Evolutionary conservation across 768 basidiomycete species (phyloP).

Genomic region (Mycena rosella): DNA sequence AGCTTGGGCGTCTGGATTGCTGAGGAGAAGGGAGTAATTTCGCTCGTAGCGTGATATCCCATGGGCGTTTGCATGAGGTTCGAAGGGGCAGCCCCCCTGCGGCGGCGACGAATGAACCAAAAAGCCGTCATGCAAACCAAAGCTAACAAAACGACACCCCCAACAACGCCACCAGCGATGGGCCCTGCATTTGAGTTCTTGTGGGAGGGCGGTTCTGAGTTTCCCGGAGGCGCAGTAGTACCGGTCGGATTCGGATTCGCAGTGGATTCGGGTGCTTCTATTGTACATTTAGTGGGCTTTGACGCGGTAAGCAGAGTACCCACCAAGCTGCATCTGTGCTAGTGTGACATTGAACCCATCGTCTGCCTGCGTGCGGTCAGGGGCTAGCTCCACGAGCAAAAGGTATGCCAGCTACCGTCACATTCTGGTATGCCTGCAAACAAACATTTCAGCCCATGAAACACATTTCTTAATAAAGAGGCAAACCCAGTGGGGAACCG

Average conservation of each 20-base stretch:
- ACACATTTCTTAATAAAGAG: not conserved
- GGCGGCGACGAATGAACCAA: conserved; percentile 49
- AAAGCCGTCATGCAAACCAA: conserved; percentile 52
- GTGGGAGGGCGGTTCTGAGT: conserved; percentile 21
- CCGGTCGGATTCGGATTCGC: conserved; percentile 41
- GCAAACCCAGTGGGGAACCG: conserved; percentile 56
- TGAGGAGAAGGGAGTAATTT: conserved; percentile 37
- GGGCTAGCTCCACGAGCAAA: too few relatives aligned
- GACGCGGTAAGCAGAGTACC: conserved; percentile 5
- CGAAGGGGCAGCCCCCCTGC: conserved; percentile 41
- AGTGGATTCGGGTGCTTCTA: conserved; percentile 54
- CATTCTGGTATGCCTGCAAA: conserved; percentile 58
- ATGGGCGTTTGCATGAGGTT: conserved; percentile 36
- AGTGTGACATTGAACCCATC: conserved; percentile 50
- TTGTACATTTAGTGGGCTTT: not conserved
- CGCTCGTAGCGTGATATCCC: conserved; percentile 37
- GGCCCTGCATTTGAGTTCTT: conserved; percentile 55
- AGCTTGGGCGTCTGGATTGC: conserved; percentile 47
- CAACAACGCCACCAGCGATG: conserved; percentile 77
- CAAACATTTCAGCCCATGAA: not conserved
- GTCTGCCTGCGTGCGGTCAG: too few relatives aligned
- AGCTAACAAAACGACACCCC: conserved; percentile 62
- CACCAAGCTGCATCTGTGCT: conserved; percentile 46
- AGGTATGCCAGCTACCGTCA: conserved; percentile 46
- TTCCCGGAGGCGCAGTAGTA: conserved; percentile 16